Base-by-base conservation (phyloP, 1,284 basidiomycete genomes). In the Fistulinella cinereoalba region DNA sequence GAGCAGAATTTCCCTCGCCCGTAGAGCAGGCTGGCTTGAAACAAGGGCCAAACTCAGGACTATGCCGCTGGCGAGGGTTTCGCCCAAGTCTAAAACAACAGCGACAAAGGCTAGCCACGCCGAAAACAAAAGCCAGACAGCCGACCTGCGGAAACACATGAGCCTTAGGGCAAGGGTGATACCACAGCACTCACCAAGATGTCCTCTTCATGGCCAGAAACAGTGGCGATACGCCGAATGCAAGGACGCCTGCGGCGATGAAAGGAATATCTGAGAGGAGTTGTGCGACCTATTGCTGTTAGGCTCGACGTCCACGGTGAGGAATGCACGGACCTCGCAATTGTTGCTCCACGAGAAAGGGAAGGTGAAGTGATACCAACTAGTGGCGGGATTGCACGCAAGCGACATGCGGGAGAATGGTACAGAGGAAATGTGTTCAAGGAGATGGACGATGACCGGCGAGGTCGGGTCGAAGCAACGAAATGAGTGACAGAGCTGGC, bases 181-280 rank as follows among this genome's bases (percentile, higher is more conserved):
- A 31, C 21, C 24, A 34, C 25, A 9, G 29, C 22, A 68, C 84
- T 48, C 56, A 87, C 86, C 76, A 52, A 48, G 75, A 74, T 34
- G 81, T 61, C 47, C 78, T 80, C 54, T 73, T 78, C 67, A 81
- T 70, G 25, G 77, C 60, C 36, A 85, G 63, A 61, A 85, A 73
- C 62, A 85, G 81, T 11, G 75, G 75, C 43, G 82, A 76, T 25
- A 80, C 69, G n/a, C 76, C 83, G 48, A 88, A 78, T 29, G 75
- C 76, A 56, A 86, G 68, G 18, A 87, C 67, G 34, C 86, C 87
- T 44, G 83, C 73, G 47, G 77, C 77, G 55, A 85, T 76, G 51
- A 84, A 71, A 29, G 87, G 87, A 43, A 88, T 79, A 51, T 85
- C 83, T 15, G 77, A 71, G 34, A 88, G 68, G 40, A 88, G 61